phyloP scores from a whole-genome alignment of 2,329 filamentous ascomycete species.

The Fusarium verticillioides region DNA sequence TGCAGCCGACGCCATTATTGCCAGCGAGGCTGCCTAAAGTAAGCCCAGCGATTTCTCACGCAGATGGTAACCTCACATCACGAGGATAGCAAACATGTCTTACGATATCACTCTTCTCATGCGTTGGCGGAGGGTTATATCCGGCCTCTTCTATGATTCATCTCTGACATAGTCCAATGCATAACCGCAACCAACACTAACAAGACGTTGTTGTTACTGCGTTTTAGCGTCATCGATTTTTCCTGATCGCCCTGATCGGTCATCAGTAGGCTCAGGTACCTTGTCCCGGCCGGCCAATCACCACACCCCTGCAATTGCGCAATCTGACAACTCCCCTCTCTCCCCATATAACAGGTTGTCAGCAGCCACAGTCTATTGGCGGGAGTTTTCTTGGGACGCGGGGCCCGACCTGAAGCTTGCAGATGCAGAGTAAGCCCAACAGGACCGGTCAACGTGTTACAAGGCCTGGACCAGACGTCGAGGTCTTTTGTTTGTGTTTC shows the following conservation, averaged over 20 bases:
- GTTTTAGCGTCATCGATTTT: neutral
- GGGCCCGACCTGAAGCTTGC: conserved; percentile 6
- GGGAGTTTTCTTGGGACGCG: neutral
- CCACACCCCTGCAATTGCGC: neutral
- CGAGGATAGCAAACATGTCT: neutral
- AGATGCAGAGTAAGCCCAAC: conserved; percentile 10
- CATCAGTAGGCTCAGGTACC: neutral
- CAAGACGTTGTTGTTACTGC: neutral
- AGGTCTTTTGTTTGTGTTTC: neutral
- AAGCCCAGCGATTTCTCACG: neutral
- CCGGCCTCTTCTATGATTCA: neutral
- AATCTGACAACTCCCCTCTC: neutral
- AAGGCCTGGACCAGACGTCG: neutral
- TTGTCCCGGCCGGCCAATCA: neutral
- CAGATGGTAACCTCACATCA: neutral
- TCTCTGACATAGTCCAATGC: neutral
- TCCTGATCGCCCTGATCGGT: neutral
- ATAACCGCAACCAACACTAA: neutral
- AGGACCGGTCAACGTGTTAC: conserved; percentile 14
- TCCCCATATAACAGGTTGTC: neutral
- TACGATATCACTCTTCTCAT: neutral
- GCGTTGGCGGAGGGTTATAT: neutral
- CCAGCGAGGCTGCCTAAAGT: neutral
- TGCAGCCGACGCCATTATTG: neutral
- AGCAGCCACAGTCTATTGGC: neutral